A percentile compares a stretch with the other conserved stretches of the same genome.
phyloP scores from a whole-genome alignment of 768 basidiomycete genomes.

The Mycena chlorophos region DNA sequence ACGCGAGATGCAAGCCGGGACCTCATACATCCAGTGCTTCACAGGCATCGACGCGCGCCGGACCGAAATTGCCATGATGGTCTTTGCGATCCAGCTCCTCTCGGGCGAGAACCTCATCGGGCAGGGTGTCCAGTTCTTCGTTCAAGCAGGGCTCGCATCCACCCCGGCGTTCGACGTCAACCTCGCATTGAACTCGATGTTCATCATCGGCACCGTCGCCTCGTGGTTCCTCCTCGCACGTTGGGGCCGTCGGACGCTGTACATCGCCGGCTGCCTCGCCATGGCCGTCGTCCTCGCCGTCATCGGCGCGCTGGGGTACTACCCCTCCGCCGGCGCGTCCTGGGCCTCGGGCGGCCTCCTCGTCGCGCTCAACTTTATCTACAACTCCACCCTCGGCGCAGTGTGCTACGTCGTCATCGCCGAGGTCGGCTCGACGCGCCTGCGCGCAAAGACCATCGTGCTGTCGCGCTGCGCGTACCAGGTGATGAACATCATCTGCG shows the following conservation, averaged over 20 bases:
- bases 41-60: slow-evolving; percentile 20
- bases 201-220: slow-evolving; percentile 27
- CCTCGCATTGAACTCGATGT: slow-evolving; percentile 27
- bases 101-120: slow-evolving; percentile 26
- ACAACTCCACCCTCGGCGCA: slow-evolving; percentile 26
- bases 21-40: slow-evolving; percentile 26
- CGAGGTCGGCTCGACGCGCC: slow-evolving; percentile 23
- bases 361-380: slow-evolving; percentile 23
- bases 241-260: slow-evolving; percentile 26
- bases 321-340: slow-evolving; percentile 6
- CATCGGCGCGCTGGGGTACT: slow-evolving; percentile 24
- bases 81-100: slow-evolving; percentile 27
- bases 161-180: slow-evolving; percentile 21
- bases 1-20: slow-evolving; percentile 22
- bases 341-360: slow-evolving; percentile 23
- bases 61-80: slow-evolving; percentile 29
- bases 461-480: slow-evolving; percentile 24
- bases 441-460: slow-evolving; percentile 26
- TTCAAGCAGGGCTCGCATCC: slow-evolving; percentile 20
- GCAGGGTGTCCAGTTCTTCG: slow-evolving; percentile 26
- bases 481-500: slow-evolving; percentile 23
- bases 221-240: slow-evolving; percentile 24
- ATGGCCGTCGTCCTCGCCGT: slow-evolving; percentile 25
- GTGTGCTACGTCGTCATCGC: slow-evolving; percentile 26
- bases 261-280: slow-evolving; percentile 19